Percentiles rank a stretch among this genome's conserved stretches.
Conservation (phyloP, 257 asterid species). For the Primulina eburnea region DNA sequence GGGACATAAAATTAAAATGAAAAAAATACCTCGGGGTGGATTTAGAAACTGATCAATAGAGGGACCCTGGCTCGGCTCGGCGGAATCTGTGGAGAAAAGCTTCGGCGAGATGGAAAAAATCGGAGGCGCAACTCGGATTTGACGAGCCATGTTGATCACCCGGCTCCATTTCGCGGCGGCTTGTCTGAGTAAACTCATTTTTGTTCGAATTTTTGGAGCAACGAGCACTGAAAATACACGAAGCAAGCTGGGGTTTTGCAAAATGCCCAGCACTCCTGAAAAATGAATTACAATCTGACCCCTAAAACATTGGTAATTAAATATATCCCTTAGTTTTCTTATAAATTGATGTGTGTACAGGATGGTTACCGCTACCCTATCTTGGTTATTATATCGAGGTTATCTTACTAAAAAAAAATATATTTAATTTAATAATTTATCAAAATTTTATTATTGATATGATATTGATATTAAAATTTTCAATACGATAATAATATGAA, state of each 20-base stretch:
- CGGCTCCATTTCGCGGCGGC: constrained; percentile 39
- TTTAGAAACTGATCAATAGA: constrained; percentile 29
- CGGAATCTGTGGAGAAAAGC: constrained; percentile 48
- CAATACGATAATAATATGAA: too few relatives aligned
- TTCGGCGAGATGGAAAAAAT: constrained; percentile 25
- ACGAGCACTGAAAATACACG: constrained; percentile 1
- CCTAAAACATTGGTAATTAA: too few relatives aligned
- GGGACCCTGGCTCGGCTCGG: constrained; percentile 30
- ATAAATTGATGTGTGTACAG: too few relatives aligned
- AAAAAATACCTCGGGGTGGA: constrained; percentile 38
- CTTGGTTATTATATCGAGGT: too few relatives aligned
- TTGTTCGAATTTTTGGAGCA: constrained; percentile 14
- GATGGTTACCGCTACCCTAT: too few relatives aligned
- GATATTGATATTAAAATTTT: too few relatives aligned
- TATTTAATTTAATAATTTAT: too few relatives aligned
- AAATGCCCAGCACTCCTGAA: too few relatives aligned
- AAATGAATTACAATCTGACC: too few relatives aligned
- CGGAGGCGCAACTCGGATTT: constrained; percentile 19
- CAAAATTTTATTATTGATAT: too few relatives aligned
- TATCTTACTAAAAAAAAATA: too few relatives aligned
- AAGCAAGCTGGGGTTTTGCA: constrained; percentile 16
- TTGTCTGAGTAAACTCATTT: constrained; percentile 44
- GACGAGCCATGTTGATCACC: constrained; percentile 24
- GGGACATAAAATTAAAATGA: neutral
- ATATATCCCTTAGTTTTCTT: too few relatives aligned